Percentiles rank a stretch among this genome's conserved stretches.
phyloP scores from a whole-genome alignment of 257 asterid species.

The Jacaranda mimosifolia region DNA sequence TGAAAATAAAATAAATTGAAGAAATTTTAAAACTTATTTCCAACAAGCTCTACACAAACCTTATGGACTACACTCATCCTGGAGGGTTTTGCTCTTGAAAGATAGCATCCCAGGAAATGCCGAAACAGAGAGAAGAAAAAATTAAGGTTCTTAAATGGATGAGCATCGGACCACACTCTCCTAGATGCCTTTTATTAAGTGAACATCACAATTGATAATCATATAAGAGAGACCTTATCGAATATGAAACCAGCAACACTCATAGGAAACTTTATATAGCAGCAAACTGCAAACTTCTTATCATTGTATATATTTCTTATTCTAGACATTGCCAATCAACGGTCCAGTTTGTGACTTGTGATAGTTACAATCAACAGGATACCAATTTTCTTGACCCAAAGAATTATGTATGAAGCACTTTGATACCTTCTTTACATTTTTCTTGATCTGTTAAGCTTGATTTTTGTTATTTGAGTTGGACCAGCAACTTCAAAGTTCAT shows the following conservation, averaged over 20 bases:
- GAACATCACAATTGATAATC: too few species aligned
- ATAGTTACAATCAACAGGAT: too few species aligned
- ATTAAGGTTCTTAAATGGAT: neutral
- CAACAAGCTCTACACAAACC: conserved; percentile 93
- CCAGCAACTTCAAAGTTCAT: neutral
- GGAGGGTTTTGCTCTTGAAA: conserved; percentile 89
- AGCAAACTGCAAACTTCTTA: too few species aligned
- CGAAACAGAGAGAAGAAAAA: conserved; percentile 39
- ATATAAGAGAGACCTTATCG: too few species aligned
- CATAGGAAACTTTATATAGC: too few species aligned
- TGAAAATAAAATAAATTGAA: too few species aligned
- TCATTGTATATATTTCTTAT: too few species aligned
- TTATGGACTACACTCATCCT: conserved; percentile 86
- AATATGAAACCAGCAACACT: too few species aligned
- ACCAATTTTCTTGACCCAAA: neutral
- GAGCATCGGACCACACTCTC: neutral
- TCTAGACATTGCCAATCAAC: neutral
- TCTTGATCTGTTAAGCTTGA: neutral
- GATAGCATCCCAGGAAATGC: conserved; percentile 83
- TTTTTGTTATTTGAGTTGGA: too few species aligned
- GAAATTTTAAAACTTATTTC: too few species aligned
- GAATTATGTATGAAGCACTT: neutral
- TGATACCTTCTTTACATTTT: neutral
- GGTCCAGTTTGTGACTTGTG: neutral
- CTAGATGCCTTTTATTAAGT: too few species aligned